phyloP scores from a whole-genome alignment of 768 basidiomycete species.

The Asterophora parasitica region DNA sequence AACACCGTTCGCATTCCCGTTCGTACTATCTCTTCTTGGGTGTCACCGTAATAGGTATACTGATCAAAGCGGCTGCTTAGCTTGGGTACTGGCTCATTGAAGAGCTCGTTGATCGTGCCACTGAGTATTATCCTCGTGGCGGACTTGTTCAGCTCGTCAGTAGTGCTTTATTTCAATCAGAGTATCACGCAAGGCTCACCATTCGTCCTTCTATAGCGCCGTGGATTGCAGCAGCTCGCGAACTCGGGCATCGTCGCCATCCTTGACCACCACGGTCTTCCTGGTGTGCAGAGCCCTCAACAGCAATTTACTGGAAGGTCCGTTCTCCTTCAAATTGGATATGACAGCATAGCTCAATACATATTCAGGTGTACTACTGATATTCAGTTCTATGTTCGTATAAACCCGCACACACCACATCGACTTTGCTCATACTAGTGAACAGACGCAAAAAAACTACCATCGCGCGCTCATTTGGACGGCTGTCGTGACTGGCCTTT shows the following conservation, averaged over 20 bases:
- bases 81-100: constrained; percentile 84
- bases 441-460: constrained; percentile 65
- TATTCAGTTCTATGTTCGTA: constrained; percentile 67
- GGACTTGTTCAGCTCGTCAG: constrained; percentile 62
- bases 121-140: constrained; percentile 65
- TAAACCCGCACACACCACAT: not conserved
- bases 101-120: constrained; percentile 53
- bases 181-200: not conserved
- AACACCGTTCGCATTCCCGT: constrained; percentile 79
- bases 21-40: constrained; percentile 17
- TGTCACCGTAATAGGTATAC: not conserved
- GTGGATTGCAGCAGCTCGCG: constrained; percentile 56
- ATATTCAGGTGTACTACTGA: constrained; percentile 54
- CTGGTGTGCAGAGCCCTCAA: constrained; percentile 57
- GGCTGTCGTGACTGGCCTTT: constrained; percentile 68
- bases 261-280: constrained; percentile 63
- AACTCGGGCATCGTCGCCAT: constrained; percentile 63
- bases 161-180: constrained; percentile 16
- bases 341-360: not conserved
- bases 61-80: constrained; percentile 25
- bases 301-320: constrained; percentile 72
- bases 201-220: constrained; percentile 37
- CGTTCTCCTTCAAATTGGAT: constrained; percentile 11
- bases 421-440: not conserved
- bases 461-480: constrained; percentile 79